phyloP scores from a whole-genome alignment of 257 asterid species.

The Ligustrum vulgare region DNA sequence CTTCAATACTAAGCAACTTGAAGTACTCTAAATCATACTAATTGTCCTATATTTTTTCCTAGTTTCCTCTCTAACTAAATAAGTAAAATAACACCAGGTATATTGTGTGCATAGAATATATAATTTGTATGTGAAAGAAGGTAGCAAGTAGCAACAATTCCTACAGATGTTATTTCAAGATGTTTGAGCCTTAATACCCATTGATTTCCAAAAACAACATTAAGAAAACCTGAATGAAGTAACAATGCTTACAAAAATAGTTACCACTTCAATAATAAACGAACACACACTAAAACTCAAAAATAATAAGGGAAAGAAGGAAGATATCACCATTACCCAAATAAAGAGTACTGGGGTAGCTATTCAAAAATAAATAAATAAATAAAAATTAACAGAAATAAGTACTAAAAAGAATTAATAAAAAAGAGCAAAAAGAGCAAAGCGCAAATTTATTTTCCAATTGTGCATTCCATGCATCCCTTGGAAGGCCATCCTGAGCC shows the following conservation, averaged over 20 bases:
- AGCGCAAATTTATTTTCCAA: not conserved
- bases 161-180: not conserved
- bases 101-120: not conserved
- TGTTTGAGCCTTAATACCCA: not conserved
- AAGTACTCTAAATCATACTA: slow-evolving; percentile 2
- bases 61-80: slow-evolving; percentile 1
- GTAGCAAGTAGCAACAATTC: not conserved
- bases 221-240: not conserved
- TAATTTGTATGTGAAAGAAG: not conserved
- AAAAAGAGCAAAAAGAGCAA: not conserved
- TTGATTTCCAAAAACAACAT: not conserved
- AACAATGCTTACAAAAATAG: not conserved
- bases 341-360: not conserved
- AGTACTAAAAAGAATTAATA: not conserved
- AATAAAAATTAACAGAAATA: not conserved
- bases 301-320: not conserved
- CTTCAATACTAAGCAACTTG: not conserved
- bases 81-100: not conserved
- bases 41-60: not conserved
- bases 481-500: not conserved
- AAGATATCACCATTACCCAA: not conserved
- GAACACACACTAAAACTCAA: too few relatives aligned
- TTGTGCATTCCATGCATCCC: not conserved
- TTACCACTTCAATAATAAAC: not conserved
- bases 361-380: not conserved